Evolutionary conservation across 768 basidiomycete genomes (phyloP).

Genomic region (Pilatotrama ljubarskyi): DNA sequence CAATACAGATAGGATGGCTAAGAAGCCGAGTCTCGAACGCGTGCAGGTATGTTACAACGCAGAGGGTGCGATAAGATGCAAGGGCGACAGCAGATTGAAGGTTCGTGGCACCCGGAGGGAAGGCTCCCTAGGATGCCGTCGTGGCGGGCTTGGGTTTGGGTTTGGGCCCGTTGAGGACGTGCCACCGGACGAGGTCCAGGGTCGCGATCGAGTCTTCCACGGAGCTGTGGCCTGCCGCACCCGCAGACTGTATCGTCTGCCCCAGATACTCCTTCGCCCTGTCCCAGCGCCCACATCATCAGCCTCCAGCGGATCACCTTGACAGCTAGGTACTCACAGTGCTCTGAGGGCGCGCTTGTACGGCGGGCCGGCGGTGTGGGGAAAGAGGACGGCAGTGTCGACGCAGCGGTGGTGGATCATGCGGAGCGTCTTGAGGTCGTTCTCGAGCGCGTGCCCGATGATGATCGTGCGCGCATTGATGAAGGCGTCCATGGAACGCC

Average conservation of each 20-base stretch:
- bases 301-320: not conserved
- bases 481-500: constrained; percentile 65
- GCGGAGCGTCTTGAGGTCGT: constrained; percentile 88
- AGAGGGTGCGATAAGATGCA: too few relatives aligned
- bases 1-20: too few relatives aligned
- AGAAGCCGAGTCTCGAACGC: too few relatives aligned
- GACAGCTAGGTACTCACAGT: constrained; percentile 50
- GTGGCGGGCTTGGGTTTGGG: constrained; percentile 17
- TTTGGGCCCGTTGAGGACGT: constrained; percentile 62
- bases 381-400: constrained; percentile 87
- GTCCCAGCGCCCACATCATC: constrained; percentile 6
- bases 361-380: constrained; percentile 74
- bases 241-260: constrained; percentile 79
- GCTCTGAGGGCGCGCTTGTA: constrained; percentile 81
- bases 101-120: too few relatives aligned
- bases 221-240: constrained; percentile 80
- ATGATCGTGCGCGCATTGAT: constrained; percentile 83
- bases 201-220: constrained; percentile 89
- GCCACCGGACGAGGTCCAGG: constrained; percentile 85
- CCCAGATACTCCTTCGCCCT: constrained; percentile 85
- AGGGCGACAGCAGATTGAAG: too few relatives aligned
- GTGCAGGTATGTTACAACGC: not conserved
- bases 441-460: constrained; percentile 90
- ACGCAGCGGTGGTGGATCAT: constrained; percentile 84
- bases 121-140: not conserved